Evolutionary conservation across 2,329 filamentous ascomycete species (phyloP).

Genomic region (Aspergillus brunneoviolaceus): DNA sequence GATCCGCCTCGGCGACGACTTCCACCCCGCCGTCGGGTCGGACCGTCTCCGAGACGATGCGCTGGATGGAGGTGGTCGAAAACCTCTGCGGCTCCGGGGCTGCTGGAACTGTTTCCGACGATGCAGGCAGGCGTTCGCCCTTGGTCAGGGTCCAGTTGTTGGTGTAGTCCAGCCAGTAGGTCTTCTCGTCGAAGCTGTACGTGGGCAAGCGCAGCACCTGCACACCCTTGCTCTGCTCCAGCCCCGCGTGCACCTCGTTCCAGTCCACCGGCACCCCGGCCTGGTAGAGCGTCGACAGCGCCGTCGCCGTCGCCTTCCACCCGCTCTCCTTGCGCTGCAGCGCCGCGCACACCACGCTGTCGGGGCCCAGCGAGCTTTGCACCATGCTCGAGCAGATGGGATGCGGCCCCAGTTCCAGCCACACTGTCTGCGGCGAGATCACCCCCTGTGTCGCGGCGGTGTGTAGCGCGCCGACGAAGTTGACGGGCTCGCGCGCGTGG

Average conservation of each 20-base stretch:
- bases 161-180: conserved; percentile 70
- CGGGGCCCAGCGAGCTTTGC: conserved; percentile 60
- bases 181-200: conserved; percentile 70
- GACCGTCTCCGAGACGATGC: too few species aligned
- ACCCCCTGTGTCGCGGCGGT: conserved; percentile 46
- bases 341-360: conserved; percentile 58
- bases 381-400: conserved; percentile 69
- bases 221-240: conserved; percentile 51
- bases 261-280: conserved; percentile 66
- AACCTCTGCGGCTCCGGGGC: too few species aligned
- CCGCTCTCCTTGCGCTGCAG: conserved; percentile 62
- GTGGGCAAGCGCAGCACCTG: conserved; percentile 62
- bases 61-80: too few species aligned
- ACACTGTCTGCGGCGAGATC: conserved; percentile 59
- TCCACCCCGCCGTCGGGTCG: too few species aligned
- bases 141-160: conserved; percentile 73
- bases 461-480: conserved; percentile 64
- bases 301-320: conserved; percentile 63
- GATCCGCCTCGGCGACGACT: too few species aligned
- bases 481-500: conserved; percentile 66
- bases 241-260: conserved; percentile 67
- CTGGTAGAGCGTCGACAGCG: conserved; percentile 59
- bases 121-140: conserved; percentile 45
- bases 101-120: too few species aligned
- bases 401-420: conserved; percentile 73